Evolutionary conservation across 352 stramenopile genomes (phyloP).

Genomic region (Phytophthora lateralis): DNA sequence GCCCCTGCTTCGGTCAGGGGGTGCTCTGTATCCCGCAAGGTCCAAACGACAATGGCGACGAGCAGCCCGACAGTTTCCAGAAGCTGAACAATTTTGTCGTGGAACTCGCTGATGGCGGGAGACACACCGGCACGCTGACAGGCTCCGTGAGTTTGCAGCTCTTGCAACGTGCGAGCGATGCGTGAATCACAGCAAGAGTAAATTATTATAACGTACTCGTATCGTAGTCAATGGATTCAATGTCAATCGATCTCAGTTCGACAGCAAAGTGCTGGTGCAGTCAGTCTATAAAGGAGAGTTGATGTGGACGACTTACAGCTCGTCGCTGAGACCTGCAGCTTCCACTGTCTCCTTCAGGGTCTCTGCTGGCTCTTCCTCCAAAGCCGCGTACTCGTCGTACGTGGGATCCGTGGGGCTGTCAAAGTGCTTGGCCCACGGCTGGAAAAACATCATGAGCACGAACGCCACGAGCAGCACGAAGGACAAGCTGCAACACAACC

Average conservation of each 20-base stretch:
- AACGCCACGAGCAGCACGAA: conserved; percentile 61
- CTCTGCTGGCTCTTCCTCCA: conserved; percentile 33
- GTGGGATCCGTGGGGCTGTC: conserved; percentile 27
- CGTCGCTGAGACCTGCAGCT: conserved; percentile 32
- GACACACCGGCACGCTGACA: conserved; percentile 60
- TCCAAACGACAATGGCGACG: conserved; percentile 26
- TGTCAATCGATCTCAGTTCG: conserved; percentile 32
- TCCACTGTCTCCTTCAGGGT: conserved; percentile 23
- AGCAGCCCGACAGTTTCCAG: conserved; percentile 24
- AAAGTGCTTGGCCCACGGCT: conserved; percentile 67
- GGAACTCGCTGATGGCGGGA: conserved; percentile 57
- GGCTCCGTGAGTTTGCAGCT: conserved; percentile 48
- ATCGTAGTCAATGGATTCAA: conserved; percentile 33
- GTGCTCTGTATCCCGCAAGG: conserved; percentile 62
- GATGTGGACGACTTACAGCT: conserved; percentile 34
- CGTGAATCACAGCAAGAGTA: conserved; percentile 17
- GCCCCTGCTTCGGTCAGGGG: conserved; percentile 66
- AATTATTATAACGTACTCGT: conserved; percentile 40
- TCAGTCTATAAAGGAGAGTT: conserved; percentile 21
- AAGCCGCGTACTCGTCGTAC: conserved; percentile 32
- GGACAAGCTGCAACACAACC: conserved; percentile 24
- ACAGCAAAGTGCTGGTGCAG: conserved; percentile 15
- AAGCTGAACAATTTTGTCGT: conserved; percentile 55
- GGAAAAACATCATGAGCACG: conserved; percentile 73
- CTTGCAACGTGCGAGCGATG: conserved; percentile 32